These are phyloP conservation scores for Fraxinus sp. DNA, from an alignment of 305 asterid species.

Conservation along the genomic window DNA sequence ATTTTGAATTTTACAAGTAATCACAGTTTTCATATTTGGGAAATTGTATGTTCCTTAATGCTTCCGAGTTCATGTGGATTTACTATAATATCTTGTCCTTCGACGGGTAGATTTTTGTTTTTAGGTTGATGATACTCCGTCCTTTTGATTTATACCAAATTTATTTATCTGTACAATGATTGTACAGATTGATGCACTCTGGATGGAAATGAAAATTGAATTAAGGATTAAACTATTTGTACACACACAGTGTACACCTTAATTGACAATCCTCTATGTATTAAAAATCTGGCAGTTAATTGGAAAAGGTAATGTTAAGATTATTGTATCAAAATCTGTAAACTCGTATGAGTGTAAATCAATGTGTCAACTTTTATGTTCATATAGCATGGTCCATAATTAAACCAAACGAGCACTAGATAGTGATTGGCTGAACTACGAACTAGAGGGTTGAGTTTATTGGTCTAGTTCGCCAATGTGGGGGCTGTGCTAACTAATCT, in stretches of 20 bases:
- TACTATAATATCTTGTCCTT: not conserved
- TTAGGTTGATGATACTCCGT: not conserved
- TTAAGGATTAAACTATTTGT: not conserved
- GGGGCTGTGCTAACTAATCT: not conserved
- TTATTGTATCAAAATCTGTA: not conserved
- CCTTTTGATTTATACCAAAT: not conserved
- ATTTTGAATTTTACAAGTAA: slow-evolving; percentile 47
- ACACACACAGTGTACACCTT: not conserved
- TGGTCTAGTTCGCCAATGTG: not conserved
- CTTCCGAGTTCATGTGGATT: not conserved
- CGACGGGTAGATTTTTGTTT: not conserved
- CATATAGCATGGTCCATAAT: not conserved
- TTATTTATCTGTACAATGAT: not conserved
- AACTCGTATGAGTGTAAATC: not conserved
- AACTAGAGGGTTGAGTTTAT: not conserved
- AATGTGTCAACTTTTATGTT: not conserved
- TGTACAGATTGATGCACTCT: not conserved
- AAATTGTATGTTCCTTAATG: not conserved
- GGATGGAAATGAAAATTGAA: not conserved
- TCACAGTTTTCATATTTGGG: not conserved
- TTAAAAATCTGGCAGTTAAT: too few species aligned
- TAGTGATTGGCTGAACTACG: not conserved
- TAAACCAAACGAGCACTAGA: not conserved
- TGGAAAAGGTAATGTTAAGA: not conserved
- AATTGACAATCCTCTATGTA: not conserved